phyloP scores from a whole-genome alignment of 2,329 filamentous ascomycete genomes.

The Rhinocladiella mackenziei region DNA sequence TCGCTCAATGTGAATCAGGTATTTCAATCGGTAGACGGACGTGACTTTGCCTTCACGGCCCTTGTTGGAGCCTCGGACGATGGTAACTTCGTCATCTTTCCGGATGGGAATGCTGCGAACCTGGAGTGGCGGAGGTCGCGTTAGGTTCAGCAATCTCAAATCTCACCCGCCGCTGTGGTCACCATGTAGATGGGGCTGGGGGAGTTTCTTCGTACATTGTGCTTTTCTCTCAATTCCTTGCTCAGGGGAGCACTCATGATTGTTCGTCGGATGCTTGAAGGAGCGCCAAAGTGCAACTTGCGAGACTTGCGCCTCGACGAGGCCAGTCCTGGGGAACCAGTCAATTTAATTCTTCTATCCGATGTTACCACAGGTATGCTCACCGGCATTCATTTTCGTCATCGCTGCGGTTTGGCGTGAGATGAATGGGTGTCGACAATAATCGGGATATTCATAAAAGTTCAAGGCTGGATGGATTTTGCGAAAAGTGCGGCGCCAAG shows the following conservation, averaged over 20 bases:
- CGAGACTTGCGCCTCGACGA: slow-evolving; percentile 97
- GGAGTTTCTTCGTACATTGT: slow-evolving; percentile 69
- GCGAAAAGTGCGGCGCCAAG: slow-evolving; percentile 17
- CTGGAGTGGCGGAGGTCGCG: slow-evolving; percentile 43
- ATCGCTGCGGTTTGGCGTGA: slow-evolving; percentile 17
- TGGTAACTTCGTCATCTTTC: slow-evolving; percentile 93
- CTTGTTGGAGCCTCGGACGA: slow-evolving; percentile 92
- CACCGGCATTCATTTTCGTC: slow-evolving; percentile 25
- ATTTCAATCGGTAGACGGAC: slow-evolving; percentile 97
- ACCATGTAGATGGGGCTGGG: too few species aligned
- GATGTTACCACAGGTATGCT: neutral
- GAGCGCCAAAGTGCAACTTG: slow-evolving; percentile 95
- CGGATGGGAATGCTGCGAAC: slow-evolving; percentile 94
- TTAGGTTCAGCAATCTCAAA: slow-evolving; percentile 5
- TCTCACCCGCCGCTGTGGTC: neutral
- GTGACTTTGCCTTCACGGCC: slow-evolving; percentile 98
- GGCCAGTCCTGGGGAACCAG: slow-evolving; percentile 36
- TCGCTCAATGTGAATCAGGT: slow-evolving; percentile 94
- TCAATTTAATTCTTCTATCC: neutral
- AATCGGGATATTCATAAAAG: too few species aligned
- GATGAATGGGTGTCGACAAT: slow-evolving; percentile 16
- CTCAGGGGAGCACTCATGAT: slow-evolving; percentile 96
- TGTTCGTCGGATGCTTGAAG: slow-evolving; percentile 86
- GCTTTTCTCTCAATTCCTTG: slow-evolving; percentile 98
- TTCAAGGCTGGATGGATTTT: too few species aligned